Evolutionary conservation across 1,284 basidiomycete species (phyloP), one percentile per base, ranked within the genome.

Genomic region (Apiotrichum montevideense): DNA sequence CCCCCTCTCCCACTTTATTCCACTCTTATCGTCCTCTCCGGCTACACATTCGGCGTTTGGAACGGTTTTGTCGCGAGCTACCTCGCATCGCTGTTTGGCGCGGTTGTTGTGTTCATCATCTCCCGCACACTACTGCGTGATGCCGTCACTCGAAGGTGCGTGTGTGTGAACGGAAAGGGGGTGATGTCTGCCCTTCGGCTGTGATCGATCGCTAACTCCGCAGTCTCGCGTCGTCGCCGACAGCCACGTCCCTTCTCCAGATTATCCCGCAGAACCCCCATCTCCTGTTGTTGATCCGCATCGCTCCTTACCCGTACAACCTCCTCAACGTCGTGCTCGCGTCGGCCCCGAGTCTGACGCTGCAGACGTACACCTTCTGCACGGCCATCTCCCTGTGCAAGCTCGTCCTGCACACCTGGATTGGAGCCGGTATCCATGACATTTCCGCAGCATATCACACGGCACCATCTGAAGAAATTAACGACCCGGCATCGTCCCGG

Each of bases 271-370:
- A 66, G 63, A 56, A 71, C 64, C 59, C 77, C 57, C 73, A 81
- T 73, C 69, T 81, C 21, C 71, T 81, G 1, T 78, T 80, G 45
- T 66, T 81, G 21, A 79, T 80, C 52, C 73, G 80, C 32, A 70
- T 80, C 14, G 79, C 79, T 4, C 79, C 79, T 5, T 80, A 80
- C 62, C 79, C 72, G 2, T 80, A 79, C 77, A 80, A 81, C 65
- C 71, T 81, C 45, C 77, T 81, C 66, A 81, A 81, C 68, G 79
- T 78, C 44, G 73, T 81, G 11, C 75, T 81, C 21, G 80, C 80
- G n/a, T 77, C 76, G 42, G 77, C 77, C 2, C 74, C 75, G 6
- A 72, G 77, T 4, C 68, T 81, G 35, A 72, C 75, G 1, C 65
- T 80, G 42, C 66, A 70, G 53, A 80, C 77, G 8, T 81, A 80